Base-by-base conservation (phyloP, 1,139 yeast genomes). In the Yamadazyma kanchanaburiensis region DNA sequence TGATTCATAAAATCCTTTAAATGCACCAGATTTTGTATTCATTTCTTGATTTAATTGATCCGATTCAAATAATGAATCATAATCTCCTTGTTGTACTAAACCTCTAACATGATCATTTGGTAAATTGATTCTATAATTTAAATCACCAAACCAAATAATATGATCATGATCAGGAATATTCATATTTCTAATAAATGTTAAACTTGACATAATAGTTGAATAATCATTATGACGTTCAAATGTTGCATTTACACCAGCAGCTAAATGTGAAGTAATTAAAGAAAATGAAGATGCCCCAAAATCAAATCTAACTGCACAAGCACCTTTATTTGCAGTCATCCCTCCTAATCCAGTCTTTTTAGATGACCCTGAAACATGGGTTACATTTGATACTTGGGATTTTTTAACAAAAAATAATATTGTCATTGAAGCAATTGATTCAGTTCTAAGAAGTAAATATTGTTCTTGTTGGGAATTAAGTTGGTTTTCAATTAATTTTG, bases 71-170 rank as follows among this genome's bases (percentile, higher is more conserved):
- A 94, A 60, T 15, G 68, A 69, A 31, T 75, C 74, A 42, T 55
- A 65, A 5, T 63, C 59, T 2, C 70, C 64, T 4, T 54, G 50
- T 9, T 58, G 60, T 17, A 89, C 70, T 34, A 77, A 54, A 5
- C 60, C 52, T 34, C 95, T 64, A 9, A 87, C 95, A 15, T 77
- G 75, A 5, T 84, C 95, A 51, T 85, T 87, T 0, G 85, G 73
- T 44, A 88, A 57, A 17, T 76, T 65, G 21, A 94, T 77, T 45
- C 99, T 68, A 58, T 84, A 94, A 53, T 94, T 94, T 55, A 94
- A 83, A 56, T 94, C 99, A 4, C 99, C 98, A 55, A 89, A 71
- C 98, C 98, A 91, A 7, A 94, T 68, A 4, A 88, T 74, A 22
- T 81, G 77, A 51, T 91, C 96, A 52, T 87, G 96, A 46, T 87